Percentiles rank a stretch among this genome's conserved stretches.
These are phyloP conservation scores for Apiospora koreana DNA, from an alignment of 2,329 filamentous ascomycete genomes.

Conservation along the genomic window DNA sequence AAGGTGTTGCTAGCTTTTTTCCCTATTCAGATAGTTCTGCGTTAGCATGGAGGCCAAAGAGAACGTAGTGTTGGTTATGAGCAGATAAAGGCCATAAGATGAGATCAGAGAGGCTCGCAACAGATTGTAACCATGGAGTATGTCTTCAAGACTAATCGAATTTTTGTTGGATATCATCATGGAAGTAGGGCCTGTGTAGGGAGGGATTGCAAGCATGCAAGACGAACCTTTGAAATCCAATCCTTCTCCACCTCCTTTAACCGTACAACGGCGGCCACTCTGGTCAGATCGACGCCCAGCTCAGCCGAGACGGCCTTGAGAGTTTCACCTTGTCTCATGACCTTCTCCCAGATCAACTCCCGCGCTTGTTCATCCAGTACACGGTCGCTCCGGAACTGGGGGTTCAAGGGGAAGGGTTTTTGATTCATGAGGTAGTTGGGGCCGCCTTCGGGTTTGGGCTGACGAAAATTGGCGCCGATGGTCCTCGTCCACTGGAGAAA, in stretches of 20 bases:
- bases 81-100: background rate
- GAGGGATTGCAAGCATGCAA: slow-evolving; percentile 11
- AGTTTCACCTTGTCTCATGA: slow-evolving; percentile 66
- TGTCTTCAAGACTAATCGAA: slow-evolving; percentile 99
- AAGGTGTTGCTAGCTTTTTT: slow-evolving; percentile 74
- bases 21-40: slow-evolving; percentile 51
- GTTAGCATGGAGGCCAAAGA: slow-evolving; percentile 22
- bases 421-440: slow-evolving; percentile 22
- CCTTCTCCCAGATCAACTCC: slow-evolving; percentile 71
- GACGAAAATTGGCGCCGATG: background rate
- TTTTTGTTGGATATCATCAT: slow-evolving; percentile 68
- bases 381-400: slow-evolving; percentile 66
- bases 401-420: slow-evolving; percentile 73
- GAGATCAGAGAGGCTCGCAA: slow-evolving; percentile 73
- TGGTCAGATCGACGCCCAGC: slow-evolving; percentile 76
- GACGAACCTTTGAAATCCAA: slow-evolving; percentile 67
- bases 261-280: slow-evolving; percentile 82
- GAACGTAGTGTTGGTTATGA: background rate
- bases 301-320: slow-evolving; percentile 77
- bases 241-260: slow-evolving; percentile 84
- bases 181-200: slow-evolving; percentile 38
- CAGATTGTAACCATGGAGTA: slow-evolving; percentile 79
- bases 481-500: slow-evolving; percentile 13
- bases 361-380: slow-evolving; percentile 75
- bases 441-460: background rate